Evolutionary conservation across 2,329 filamentous ascomycete species (phyloP).

Genomic region (Fusarium longipes): DNA sequence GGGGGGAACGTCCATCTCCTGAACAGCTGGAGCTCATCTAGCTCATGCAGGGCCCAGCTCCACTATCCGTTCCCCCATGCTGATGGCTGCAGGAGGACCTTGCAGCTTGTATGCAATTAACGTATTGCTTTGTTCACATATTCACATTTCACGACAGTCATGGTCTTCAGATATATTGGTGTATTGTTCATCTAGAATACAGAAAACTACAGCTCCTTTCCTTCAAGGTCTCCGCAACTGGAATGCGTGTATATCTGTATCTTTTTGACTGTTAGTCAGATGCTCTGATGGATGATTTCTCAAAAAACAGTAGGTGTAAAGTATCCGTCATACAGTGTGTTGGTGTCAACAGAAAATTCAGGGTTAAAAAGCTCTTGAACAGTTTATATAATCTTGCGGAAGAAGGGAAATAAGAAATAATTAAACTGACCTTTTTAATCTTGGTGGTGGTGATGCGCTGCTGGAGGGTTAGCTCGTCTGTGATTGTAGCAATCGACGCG

Average conservation of each 20-base stretch:
- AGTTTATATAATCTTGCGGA: conserved; percentile 65
- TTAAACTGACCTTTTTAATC: conserved; percentile 58
- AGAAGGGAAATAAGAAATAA: neutral
- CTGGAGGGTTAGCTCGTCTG: neutral
- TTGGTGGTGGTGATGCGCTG: neutral
- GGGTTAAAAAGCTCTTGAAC: conserved; percentile 76
- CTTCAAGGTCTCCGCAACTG: too few relatives aligned
- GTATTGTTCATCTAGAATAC: neutral
- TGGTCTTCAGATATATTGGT: neutral
- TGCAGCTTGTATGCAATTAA: neutral
- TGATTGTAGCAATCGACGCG: neutral
- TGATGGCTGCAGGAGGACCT: neutral
- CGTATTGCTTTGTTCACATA: neutral
- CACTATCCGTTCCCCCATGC: neutral
- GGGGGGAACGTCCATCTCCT: neutral
- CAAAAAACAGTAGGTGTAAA: conserved; percentile 34
- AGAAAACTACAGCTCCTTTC: too few relatives aligned
- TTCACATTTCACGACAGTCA: too few relatives aligned
- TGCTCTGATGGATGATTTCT: conserved; percentile 47
- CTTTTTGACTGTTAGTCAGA: conserved; percentile 52
- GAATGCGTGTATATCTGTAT: conserved; percentile 16
- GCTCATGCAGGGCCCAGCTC: neutral
- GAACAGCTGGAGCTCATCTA: neutral
- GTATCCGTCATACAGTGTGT: conserved; percentile 66
- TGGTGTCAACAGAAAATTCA: conserved; percentile 70